Conservation (phyloP, 345 rosid genomes). For the Gossypium sturtianum region DNA sequence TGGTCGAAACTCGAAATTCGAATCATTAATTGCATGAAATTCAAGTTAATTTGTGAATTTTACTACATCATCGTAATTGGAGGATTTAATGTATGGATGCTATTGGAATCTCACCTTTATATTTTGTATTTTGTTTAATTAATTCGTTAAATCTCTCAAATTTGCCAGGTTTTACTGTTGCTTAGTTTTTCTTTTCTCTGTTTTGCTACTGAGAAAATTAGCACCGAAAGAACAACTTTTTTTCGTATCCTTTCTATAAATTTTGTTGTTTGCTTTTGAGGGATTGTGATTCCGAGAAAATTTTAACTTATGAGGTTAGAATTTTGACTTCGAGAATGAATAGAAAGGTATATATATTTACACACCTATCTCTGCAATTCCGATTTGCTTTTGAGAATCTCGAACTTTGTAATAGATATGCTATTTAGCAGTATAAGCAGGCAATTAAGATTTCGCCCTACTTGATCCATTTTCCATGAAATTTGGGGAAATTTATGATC, state of each 20-base stretch:
- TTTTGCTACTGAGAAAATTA: neutral
- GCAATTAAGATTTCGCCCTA: neutral
- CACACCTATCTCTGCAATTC: neutral
- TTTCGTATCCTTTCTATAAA: neutral
- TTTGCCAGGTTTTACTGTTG: neutral
- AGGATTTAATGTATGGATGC: neutral
- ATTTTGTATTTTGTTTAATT: neutral
- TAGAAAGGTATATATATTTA: neutral
- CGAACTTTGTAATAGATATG: neutral
- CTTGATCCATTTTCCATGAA: neutral
- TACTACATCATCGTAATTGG: neutral
- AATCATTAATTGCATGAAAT: neutral
- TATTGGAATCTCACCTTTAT: neutral
- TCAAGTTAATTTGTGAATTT: neutral
- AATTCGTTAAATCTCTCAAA: neutral
- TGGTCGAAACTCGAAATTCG: neutral
- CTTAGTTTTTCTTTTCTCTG: neutral
- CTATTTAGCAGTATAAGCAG: neutral
- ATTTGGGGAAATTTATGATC: neutral
- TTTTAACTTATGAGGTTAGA: neutral
- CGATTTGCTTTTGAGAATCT: neutral
- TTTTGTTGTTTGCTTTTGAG: neutral
- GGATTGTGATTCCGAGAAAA: neutral
- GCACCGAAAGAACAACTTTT: neutral
- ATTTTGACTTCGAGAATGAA: neutral